These are phyloP conservation scores for Ciborinia camelliae DNA, from an alignment of 2,329 filamentous ascomycete genomes.

Conservation along the genomic window DNA sequence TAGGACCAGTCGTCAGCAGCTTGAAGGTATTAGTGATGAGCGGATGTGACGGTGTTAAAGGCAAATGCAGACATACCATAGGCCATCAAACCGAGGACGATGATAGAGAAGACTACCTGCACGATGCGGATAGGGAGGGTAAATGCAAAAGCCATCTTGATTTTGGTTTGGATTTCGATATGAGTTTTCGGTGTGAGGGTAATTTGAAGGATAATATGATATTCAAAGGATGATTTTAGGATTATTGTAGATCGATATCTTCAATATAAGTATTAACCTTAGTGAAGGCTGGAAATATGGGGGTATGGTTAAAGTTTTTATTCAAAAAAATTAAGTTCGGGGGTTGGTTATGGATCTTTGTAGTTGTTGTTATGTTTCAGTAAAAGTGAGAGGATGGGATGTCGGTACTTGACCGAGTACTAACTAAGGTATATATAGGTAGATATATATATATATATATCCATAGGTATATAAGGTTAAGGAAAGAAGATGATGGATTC, in stretches of 20 bases:
- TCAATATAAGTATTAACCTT: constrained; percentile 1
- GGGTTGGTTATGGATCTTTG: neutral
- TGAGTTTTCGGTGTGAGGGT: neutral
- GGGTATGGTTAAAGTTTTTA: neutral
- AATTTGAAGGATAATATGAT: neutral
- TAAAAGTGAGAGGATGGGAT: neutral
- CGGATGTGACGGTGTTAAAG: constrained; percentile 3
- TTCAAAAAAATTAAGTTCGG: neutral
- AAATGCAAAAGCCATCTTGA: constrained; percentile 45
- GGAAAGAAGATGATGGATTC: neutral
- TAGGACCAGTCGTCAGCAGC: constrained; percentile 52
- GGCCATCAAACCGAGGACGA: constrained; percentile 70
- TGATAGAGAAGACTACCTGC: constrained; percentile 65
- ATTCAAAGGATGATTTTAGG: neutral
- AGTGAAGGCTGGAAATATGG: neutral
- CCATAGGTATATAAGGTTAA: too few species aligned
- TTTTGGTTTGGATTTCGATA: neutral
- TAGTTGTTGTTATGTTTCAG: constrained; percentile 17
- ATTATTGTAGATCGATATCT: neutral
- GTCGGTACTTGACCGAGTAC: constrained; percentile 17
- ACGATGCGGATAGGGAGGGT: constrained; percentile 61
- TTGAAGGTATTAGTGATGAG: constrained; percentile 35
- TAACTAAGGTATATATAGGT: constrained; percentile 19
- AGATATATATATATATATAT: constrained; percentile 13
- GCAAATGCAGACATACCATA: constrained; percentile 54